Evolutionary conservation across 1,139 yeast genomes (phyloP).

Genomic region (Kazachstania sp.): DNA sequence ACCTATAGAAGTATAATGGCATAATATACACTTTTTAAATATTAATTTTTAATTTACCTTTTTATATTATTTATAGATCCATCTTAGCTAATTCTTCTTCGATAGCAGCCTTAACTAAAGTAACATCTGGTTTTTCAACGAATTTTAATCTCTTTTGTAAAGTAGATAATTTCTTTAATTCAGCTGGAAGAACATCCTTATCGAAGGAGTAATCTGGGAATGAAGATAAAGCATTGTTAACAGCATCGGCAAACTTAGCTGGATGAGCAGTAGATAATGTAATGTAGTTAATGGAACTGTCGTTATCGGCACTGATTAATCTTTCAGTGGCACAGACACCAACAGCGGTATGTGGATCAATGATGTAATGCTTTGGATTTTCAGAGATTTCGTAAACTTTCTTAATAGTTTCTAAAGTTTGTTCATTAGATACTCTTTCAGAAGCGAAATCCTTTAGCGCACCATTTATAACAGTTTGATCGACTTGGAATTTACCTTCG

Average conservation of each 20-base stretch:
- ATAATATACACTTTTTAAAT: neutral
- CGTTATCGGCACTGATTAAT: conserved; percentile 44
- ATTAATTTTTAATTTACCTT: no score
- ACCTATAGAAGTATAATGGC: neutral
- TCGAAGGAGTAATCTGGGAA: conserved; percentile 76
- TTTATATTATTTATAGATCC: conserved; percentile 21
- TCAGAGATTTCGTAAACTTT: conserved; percentile 44
- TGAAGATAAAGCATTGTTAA: conserved; percentile 62
- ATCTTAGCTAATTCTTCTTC: conserved; percentile 59
- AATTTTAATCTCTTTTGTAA: conserved; percentile 70
- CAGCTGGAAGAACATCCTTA: conserved; percentile 79
- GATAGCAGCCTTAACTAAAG: conserved; percentile 64
- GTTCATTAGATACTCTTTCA: conserved; percentile 68
- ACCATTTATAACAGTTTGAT: conserved; percentile 51
- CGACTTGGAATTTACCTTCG: conserved; percentile 68
- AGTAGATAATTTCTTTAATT: conserved; percentile 60
- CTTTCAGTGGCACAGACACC: conserved; percentile 76
- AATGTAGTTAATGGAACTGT: conserved; percentile 45
- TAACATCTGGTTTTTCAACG: conserved; percentile 66
- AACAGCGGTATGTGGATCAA: conserved; percentile 96
- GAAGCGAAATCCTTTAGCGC: conserved; percentile 69
- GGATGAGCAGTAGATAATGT: conserved; percentile 97
- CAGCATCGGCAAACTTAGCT: conserved; percentile 96
- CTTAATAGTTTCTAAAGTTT: conserved; percentile 71
- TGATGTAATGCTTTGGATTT: conserved; percentile 62